Percentiles rank a stretch among this genome's conserved stretches.
Evolutionary conservation across 805 yeast species (phyloP).

Genomic region (Schwanniomyces polymorphus): DNA sequence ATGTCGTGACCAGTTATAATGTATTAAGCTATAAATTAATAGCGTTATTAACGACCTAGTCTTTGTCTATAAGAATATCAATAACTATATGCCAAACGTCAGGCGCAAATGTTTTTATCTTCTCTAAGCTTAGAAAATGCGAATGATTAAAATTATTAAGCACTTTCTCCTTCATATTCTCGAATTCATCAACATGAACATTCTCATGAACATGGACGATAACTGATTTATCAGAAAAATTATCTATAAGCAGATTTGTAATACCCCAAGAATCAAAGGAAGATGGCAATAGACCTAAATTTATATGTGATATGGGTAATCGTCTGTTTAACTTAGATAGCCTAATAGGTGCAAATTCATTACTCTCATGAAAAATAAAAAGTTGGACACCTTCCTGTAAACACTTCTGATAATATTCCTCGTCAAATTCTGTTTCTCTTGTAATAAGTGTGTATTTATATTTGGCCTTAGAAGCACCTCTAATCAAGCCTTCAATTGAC

Average conservation of each 20-base stretch:
- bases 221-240: slow-evolving; percentile 10
- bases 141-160: slow-evolving; percentile 12
- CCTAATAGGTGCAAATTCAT: slow-evolving; percentile 50
- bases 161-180: slow-evolving; percentile 22
- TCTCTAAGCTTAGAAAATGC: slow-evolving; percentile 47
- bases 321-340: slow-evolving; percentile 16
- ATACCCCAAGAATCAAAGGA: slow-evolving; percentile 63
- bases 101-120: slow-evolving; percentile 84
- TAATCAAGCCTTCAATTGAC: slow-evolving; percentile 70
- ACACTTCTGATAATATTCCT: slow-evolving; percentile 14
- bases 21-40: no score
- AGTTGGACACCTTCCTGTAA: slow-evolving; percentile 24
- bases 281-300: slow-evolving; percentile 76
- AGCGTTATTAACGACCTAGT: background rate
- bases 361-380: slow-evolving; percentile 64
- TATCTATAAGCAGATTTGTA: slow-evolving; percentile 27
- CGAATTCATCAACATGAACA: slow-evolving; percentile 47
- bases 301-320: slow-evolving; percentile 55
- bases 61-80: slow-evolving; percentile 15
- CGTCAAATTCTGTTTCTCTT: slow-evolving; percentile 26
- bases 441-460: slow-evolving; percentile 34
- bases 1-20: no score
- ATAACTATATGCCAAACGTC: slow-evolving; percentile 76
- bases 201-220: slow-evolving; percentile 76
- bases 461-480: slow-evolving; percentile 52